Percentiles rank a stretch among this genome's conserved stretches.
Conservation (phyloP, 768 basidiomycete species). For the Lactarius evosmus region DNA sequence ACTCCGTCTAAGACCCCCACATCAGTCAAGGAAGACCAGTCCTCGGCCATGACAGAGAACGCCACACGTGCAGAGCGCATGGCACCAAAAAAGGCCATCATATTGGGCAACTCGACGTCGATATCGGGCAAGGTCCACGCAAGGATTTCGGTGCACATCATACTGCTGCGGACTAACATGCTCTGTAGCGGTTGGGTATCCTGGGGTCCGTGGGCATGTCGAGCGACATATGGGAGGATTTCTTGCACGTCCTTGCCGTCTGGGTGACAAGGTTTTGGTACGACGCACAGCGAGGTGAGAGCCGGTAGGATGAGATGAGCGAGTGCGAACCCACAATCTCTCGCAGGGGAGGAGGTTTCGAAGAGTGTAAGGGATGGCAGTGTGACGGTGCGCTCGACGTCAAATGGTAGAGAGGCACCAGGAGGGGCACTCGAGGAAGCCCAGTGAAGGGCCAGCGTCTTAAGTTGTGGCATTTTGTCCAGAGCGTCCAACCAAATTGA, state of each 20-base stretch:
- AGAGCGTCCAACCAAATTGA: constrained; percentile 5
- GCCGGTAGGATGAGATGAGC: constrained; percentile 10
- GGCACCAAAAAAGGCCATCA: too few species aligned
- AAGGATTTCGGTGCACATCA: background rate
- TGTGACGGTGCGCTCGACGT: background rate
- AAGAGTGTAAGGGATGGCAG: background rate
- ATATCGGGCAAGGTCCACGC: constrained; percentile 6
- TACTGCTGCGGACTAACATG: background rate
- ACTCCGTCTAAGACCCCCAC: background rate
- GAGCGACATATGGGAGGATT: constrained; percentile 1
- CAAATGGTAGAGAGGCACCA: background rate
- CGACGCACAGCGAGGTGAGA: constrained; percentile 6
- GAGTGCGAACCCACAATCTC: constrained; percentile 5
- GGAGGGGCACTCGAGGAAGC: background rate
- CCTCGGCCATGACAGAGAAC: background rate
- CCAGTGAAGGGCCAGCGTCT: background rate
- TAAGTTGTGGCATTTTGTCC: background rate
- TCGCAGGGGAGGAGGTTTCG: background rate
- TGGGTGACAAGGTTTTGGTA: background rate
- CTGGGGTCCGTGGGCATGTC: constrained; percentile 8
- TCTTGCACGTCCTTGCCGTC: constrained; percentile 1
- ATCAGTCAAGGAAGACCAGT: too few species aligned
- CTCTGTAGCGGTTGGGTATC: constrained; percentile 9
- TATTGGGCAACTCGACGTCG: background rate
- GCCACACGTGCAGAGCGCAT: background rate